These are phyloP conservation scores for Gracilaria vermiculophylla DNA, from an alignment of 23 red algal genomes.

Conservation along the genomic window DNA sequence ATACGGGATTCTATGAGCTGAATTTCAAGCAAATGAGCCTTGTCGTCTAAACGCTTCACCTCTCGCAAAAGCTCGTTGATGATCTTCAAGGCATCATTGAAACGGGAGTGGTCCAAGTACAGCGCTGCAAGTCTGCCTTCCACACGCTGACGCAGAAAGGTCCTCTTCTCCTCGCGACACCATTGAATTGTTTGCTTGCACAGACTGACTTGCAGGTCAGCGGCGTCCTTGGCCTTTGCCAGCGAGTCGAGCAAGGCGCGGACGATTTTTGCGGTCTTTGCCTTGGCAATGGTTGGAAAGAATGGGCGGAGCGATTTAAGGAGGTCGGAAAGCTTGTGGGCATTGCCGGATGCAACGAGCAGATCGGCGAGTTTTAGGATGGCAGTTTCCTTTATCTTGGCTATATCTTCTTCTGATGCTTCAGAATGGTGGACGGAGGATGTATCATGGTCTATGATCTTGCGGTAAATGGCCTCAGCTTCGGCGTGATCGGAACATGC, in stretches of 20 bases:
- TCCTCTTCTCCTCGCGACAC: constrained; percentile 96
- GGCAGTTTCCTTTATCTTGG: constrained; percentile 58
- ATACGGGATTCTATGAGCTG: constrained; percentile 93
- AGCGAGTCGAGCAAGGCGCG: constrained; percentile 82
- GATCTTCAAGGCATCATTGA: constrained; percentile 76
- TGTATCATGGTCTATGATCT: constrained; percentile 40
- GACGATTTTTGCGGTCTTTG: constrained; percentile 96
- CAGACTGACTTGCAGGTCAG: constrained; percentile 72
- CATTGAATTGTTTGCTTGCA: constrained; percentile 93
- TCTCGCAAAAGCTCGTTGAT: constrained; percentile 89
- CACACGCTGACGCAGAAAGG: constrained; percentile 97
- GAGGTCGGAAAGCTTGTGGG: constrained; percentile 53
- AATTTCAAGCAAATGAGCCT: constrained; percentile 95
- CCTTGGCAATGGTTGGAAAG: constrained; percentile 86
- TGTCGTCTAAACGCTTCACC: constrained; percentile 94
- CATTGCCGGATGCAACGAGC: constrained; percentile 37
- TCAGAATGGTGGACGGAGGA: neutral
- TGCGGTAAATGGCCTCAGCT: constrained; percentile 53
- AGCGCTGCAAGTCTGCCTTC: constrained; percentile 82
- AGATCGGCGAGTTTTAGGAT: constrained; percentile 53
- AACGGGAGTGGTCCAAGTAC: constrained; percentile 75
- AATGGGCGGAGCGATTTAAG: constrained; percentile 60
- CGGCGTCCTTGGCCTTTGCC: constrained; percentile 38
- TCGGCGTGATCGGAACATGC: constrained; percentile 35
- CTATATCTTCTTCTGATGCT: constrained; percentile 10